Evolutionary conservation across 176 grass and related monocot genomes (phyloP), one percentile per base, ranked within the genome.

Genomic region (Pontederia crassipes): DNA sequence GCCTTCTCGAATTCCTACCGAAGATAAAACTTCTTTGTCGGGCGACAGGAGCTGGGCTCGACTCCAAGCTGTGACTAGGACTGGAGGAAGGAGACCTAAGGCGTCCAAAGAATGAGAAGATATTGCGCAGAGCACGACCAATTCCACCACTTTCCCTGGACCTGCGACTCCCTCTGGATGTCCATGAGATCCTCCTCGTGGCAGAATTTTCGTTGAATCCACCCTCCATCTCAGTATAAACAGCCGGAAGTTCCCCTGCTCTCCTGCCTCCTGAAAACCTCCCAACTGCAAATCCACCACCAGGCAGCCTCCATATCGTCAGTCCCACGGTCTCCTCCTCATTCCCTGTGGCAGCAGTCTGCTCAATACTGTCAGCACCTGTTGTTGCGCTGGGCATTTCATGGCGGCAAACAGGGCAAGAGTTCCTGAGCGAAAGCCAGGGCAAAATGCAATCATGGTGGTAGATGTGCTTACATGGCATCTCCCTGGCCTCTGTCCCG

Each of bases 381-480:
- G 11, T 14, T 14, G 49, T 54, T 5, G 51, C 51, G n/a, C 51
- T 9, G 4, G 69, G 69, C 57, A 72, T 61, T n/a, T 72, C 57
- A 8, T 72, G 69, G 48, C 69, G 69, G 57, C 69, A 72, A 9
- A 72, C 69, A 61, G 69, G 69, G 48, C 69, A 72, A 9, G 69
- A 61, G 58, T 61, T 72, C 56, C 48, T 24, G 26, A 72, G 46
- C 18, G 69, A 59, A 32, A 72, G 57, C 69, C 69, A 72, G 1
- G 69, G 69, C 57, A 72, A 72, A 28, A 72, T 61, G 69, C 69
- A 72, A 53, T 61, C 69, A 52, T 54, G 69, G 48, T 72, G 69
- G 57, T 72, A 72, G 10, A 72, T 45, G 57, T 72, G 69, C 12
- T 72, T 72, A 47, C 69, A 72, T 27, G 69, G 69, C 69, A 72